Base-by-base conservation (phyloP, 768 basidiomycete species). In the Russula abietina region DNA sequence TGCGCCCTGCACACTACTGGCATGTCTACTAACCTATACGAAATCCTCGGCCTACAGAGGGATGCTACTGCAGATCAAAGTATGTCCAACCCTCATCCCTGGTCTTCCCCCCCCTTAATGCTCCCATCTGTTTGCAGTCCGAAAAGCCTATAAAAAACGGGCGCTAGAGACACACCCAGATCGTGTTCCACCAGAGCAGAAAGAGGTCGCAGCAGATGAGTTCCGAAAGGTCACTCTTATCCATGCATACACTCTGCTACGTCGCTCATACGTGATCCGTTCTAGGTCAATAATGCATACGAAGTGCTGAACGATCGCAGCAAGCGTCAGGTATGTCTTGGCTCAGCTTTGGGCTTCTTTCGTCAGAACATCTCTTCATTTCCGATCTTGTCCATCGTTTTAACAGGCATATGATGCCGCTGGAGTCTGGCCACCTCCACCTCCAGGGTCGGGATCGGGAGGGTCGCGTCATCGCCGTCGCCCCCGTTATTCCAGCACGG, bases 121-220 rank as follows among this genome's bases (percentile, higher is more conserved):
- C 38, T 22, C n/a, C 11, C 14, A 1, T 36, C 24, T 33, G 22
- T 12, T 48, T 26, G 41, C 65, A 91, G 89, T 91, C 65, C 82
- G 87, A 64, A 88, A 81, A 68, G 89, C 89, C n/a, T 91, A 91
- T 78, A 85, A 81, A 72, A 83, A 78, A 73, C 80, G 75, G 69
- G 89, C 89, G 2, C 70, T 91, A 30, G 76, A 83, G 60, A 91
- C 88, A 2, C 89, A 91, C 70, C 89, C 89, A 6, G 89, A 91
- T 69, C 78, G 89, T 49, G 77, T 88, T 2, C 79, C 80, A n/a
- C 67, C 77, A 14, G 80, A 78, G 9, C 80, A 89, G n/a, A 90
- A 85, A 70, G 70, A 78, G 9, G 64, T 69, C 0, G 80, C 87
- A 6, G 87, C 85, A 69, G 89, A 90, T 59, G 73, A 81, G 59